Base-by-base conservation (phyloP, 257 asterid genomes). In the Rauvolfia tetraphylla region DNA sequence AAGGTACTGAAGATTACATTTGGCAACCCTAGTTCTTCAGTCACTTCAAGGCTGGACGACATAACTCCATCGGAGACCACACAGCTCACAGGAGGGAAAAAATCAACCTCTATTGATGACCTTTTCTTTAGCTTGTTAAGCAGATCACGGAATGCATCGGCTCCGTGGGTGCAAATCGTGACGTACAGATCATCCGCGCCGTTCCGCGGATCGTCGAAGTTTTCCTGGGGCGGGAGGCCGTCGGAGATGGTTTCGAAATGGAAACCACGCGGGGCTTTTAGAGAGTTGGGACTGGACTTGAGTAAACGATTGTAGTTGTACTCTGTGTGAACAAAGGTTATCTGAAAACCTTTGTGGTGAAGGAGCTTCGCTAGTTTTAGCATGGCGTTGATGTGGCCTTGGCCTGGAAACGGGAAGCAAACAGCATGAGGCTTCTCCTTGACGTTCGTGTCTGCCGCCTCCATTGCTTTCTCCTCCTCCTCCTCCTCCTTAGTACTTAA, bases 201-300 rank as follows among this genome's bases (percentile, higher is more conserved):
- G n/a, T 73, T 73, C 34, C 66, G 74, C 7, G 78, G 62, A 11
- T 12, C 74, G 1, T 73, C 78, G 14, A 9, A 33, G 23, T 54
- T 42, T 10, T 54, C 69, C n/a, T 25, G 6, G 3, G 78, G 74
- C n/a, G 51, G 14, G 51, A 79, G 73, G 34, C 78, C 82, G 13
- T 73, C 82, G 2, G 82, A 78, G 29, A 79, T 79, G 59, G 82
- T 65, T 68, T 73, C 75, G n/a, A 49, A 73, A 5, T 48, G 73
- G 29, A 68, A 68, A 17, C 53, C 48, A 5, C 27, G 27, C 1
- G 23, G 11, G 17, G 29, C 41, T 18, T 29, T 27, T 0, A 65
- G 7, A 5, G 71, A 25, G 42, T 65, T 34, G 42, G 71, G 71
- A 8, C 31, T 18, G 7, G 53, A 68, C 4, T 17, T 68, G 25